Percentiles rank a stretch among this genome's conserved stretches.
phyloP scores from a whole-genome alignment of 768 basidiomycete genomes.

The Pisolithus albus region DNA sequence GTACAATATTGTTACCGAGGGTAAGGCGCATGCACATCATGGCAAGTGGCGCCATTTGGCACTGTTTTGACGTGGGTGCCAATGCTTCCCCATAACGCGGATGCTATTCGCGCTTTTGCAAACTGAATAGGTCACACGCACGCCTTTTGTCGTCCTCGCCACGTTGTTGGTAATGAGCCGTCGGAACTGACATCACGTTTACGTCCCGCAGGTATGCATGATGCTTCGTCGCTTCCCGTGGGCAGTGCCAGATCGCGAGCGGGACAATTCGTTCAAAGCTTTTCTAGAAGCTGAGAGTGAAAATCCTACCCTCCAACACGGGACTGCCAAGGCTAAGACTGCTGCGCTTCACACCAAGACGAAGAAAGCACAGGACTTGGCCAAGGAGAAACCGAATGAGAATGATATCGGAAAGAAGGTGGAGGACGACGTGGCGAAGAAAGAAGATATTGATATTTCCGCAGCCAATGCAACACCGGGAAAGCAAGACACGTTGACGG shows the following conservation, averaged over 20 bases:
- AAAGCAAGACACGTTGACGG: not conserved
- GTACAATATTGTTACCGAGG: too few species aligned
- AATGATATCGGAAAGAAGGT: not conserved
- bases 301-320: constrained; percentile 34
- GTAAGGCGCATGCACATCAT: too few species aligned
- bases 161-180: not conserved
- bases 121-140: not conserved
- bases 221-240: constrained; percentile 94
- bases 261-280: constrained; percentile 83
- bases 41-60: too few species aligned
- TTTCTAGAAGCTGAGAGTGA: constrained; percentile 94
- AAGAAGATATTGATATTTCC: not conserved
- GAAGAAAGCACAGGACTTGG: constrained; percentile 3
- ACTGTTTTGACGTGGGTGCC: too few species aligned
- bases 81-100: too few species aligned
- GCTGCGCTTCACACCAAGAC: not conserved
- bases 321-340: constrained; percentile 10
- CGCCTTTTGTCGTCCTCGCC: not conserved
- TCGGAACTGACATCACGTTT: not conserved
- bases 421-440: not conserved
- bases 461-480: not conserved
- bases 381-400: not conserved
- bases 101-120: too few species aligned
- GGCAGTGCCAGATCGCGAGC: constrained; percentile 95
- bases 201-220: constrained; percentile 60